phyloP scores from a whole-genome alignment of 2,329 filamentous ascomycete genomes.

The Tolypocladium tropicale region DNA sequence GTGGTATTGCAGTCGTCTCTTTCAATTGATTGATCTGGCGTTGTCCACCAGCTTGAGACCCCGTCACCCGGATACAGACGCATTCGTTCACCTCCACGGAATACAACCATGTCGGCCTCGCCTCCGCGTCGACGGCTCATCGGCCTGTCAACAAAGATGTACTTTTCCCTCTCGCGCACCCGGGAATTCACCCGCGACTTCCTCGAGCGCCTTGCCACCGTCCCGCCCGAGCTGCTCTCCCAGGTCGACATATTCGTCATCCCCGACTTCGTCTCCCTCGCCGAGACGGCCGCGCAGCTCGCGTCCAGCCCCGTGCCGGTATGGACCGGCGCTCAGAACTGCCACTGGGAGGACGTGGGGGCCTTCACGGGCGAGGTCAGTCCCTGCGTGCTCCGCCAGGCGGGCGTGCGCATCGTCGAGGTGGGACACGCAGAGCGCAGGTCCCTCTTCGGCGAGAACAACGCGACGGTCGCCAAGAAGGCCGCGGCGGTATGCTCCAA shows the following conservation, averaged over 20 bases:
- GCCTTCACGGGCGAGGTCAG: constrained; percentile 73
- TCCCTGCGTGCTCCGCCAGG: constrained; percentile 52
- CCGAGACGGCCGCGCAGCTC: constrained; percentile 39
- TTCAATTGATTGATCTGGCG: too few species aligned
- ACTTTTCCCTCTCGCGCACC: constrained; percentile 61
- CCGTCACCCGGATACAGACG: too few species aligned
- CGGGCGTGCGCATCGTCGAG: constrained; percentile 64
- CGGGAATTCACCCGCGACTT: constrained; percentile 42
- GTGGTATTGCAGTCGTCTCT: too few species aligned
- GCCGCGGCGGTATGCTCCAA: constrained; percentile 57
- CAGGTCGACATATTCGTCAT: constrained; percentile 65
- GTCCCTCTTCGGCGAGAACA: constrained; percentile 63
- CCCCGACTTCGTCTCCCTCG: constrained; percentile 64
- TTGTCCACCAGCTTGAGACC: too few species aligned
- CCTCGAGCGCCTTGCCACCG: constrained; percentile 32
- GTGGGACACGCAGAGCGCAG: constrained; percentile 74
- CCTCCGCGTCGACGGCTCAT: constrained; percentile 46
- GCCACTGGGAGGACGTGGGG: constrained; percentile 58
- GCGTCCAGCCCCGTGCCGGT: constrained; percentile 22
- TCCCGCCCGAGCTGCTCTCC: constrained; percentile 28
- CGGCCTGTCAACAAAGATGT: constrained; percentile 70
- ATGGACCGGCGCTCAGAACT: constrained; percentile 67
- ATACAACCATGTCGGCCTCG: constrained; percentile 4
- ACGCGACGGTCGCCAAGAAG: constrained; percentile 56
- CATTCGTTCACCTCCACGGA: too few species aligned